phyloP scores from a whole-genome alignment of 345 rosid genomes.

The thale cress (Arabidopsis thaliana) region TAIR10.1 NC_003074.8:5664501-5665000 shows the following conservation, averaged over 20 bases:
- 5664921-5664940: conserved; percentile 56
- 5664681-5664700: conserved; percentile 26
- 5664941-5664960: conserved; percentile 26
- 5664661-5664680: conserved; percentile 8
- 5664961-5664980: conserved; percentile 13
- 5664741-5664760: conserved; percentile 60
- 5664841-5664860: conserved; percentile 87
- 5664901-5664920: conserved; percentile 96
- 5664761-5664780: conserved; percentile 92
- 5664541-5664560: conserved; percentile 21
- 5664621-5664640: conserved; percentile 1
- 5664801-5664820: conserved; percentile 98
- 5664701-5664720: neutral
- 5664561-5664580: neutral
- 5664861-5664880: conserved; percentile 89
- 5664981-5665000: conserved; percentile 9
- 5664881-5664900: conserved; percentile 94
- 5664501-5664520: conserved; percentile 82
- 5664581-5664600: conserved; percentile 8
- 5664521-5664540: conserved; percentile 36
- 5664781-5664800: conserved; percentile 98
- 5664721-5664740: conserved; percentile 8
- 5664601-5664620: conserved; percentile 5
- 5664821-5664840: conserved; percentile 81
- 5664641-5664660: conserved; percentile 14